Evolutionary conservation across 2,329 filamentous ascomycete species (phyloP), one percentile per base, ranked within the genome.

Genomic region (Raffaelea albimanens): DNA sequence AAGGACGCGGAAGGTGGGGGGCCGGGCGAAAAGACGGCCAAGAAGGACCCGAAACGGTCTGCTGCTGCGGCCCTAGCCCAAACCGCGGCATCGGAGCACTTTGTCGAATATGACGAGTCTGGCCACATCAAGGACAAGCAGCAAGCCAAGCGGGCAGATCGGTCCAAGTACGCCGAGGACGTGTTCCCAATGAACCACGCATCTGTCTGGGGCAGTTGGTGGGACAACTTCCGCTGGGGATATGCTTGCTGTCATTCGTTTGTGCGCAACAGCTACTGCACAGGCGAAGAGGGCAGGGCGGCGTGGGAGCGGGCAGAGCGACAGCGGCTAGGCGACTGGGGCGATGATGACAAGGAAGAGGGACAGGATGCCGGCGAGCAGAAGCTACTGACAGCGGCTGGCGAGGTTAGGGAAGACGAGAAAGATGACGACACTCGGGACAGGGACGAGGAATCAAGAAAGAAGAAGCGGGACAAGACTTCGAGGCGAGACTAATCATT

Each of bases 181-280:
- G 74, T 96, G 1, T 70, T 85, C 46, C 77, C 85, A 62, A 91
- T 95, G 69, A 98, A 98, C 60, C 93, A 98, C 67, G 88, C 80
- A 3, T 83, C 85, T 0, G 83, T 95, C 3, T 98, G 89, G 87
- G 93, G 93, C 43, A 95, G 89, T 59, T 98, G 93, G 93, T 98
- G 93, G 93, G 79, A 82, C 46, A 82, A 87, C 60, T 97, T 96
- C 68, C 78, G 84, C 65, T 98, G 93, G 93, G 93, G 93, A 1
- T 98, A 95, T 65, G 78, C 86, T 20, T 98, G 93, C 65, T 98
- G 93, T 70, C 89, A 94, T 63, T 95, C 89, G 0, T 83, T 82
- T 20, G 79, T 95, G 53, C 96, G 95, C 68, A 97, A 98, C 66
- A 95, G 89, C 59, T 98, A 97, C 60, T 98, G 93, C 64, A 97